A percentile compares a stretch with the other conserved stretches of the same genome.
These are phyloP conservation scores for Alternaria dauci DNA, from an alignment of 2,329 filamentous ascomycete species.

Conservation along the genomic window DNA sequence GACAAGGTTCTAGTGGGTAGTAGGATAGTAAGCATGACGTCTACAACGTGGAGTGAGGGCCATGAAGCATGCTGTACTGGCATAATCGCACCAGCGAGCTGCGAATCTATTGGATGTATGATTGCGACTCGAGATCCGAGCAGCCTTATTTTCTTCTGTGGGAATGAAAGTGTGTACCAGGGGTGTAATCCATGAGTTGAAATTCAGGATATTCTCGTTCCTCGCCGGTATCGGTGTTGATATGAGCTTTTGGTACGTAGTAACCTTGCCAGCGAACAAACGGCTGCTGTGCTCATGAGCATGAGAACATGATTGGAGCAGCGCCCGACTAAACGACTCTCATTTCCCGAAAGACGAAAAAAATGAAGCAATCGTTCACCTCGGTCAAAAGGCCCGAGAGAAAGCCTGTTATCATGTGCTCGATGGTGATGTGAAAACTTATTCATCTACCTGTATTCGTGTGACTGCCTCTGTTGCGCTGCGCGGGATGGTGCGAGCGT, in stretches of 20 bases:
- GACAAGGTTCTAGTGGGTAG: background rate
- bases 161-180: background rate
- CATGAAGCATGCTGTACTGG: background rate
- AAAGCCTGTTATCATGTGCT: background rate
- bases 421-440: background rate
- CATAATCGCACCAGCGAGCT: background rate
- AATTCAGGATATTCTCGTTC: background rate
- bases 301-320: background rate
- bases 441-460: background rate
- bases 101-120: background rate
- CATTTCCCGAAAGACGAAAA: background rate
- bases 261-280: background rate
- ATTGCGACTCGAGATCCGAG: background rate
- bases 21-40: background rate
- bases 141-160: background rate
- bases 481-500: background rate
- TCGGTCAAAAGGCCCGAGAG: background rate
- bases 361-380: background rate
- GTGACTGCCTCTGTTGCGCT: background rate
- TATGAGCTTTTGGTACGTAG: background rate
- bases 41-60: background rate
- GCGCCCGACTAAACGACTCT: background rate
- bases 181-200: background rate
- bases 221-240: background rate
- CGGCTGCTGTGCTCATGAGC: background rate